Conservation (phyloP, 1,284 basidiomycete genomes). For the Chondrostereum purpureum region DNA sequence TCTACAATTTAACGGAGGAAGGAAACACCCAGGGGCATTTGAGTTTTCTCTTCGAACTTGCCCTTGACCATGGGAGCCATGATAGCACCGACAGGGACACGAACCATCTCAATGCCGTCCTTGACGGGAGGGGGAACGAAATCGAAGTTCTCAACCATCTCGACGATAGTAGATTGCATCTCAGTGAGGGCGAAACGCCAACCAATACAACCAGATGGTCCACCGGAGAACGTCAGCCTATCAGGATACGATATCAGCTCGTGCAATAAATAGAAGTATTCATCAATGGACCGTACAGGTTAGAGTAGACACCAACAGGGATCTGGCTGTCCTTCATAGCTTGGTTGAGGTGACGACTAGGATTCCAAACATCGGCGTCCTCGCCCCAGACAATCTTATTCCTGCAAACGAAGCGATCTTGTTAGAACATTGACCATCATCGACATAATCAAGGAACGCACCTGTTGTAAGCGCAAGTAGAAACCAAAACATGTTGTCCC, state of each 20-base stretch:
- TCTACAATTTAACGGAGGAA: neutral
- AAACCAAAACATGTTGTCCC: conserved; percentile 4
- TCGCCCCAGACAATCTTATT: neutral
- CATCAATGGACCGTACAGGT: neutral
- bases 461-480: conserved; percentile 7
- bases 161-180: conserved; percentile 1
- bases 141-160: conserved; percentile 1
- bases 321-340: conserved; percentile 5
- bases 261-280: neutral
- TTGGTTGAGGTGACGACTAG: neutral
- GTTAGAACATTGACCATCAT: too few relatives aligned
- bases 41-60: neutral
- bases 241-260: neutral
- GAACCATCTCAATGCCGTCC: conserved; percentile 1
- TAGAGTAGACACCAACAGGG: conserved; percentile 1
- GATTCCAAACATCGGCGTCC: neutral
- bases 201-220: conserved; percentile 2
- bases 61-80: conserved; percentile 3
- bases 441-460: too few relatives aligned
- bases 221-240: conserved; percentile 5
- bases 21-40: conserved; percentile 1
- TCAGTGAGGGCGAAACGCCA: conserved; percentile 1
- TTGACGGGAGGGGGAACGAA: conserved; percentile 1
- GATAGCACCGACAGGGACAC: conserved; percentile 2
- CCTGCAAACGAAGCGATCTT: too few relatives aligned